Evolutionary conservation across 176 grass and related monocot genomes (phyloP), one percentile per base, ranked within the genome.

Genomic region (Bothriochloa decipiens): DNA sequence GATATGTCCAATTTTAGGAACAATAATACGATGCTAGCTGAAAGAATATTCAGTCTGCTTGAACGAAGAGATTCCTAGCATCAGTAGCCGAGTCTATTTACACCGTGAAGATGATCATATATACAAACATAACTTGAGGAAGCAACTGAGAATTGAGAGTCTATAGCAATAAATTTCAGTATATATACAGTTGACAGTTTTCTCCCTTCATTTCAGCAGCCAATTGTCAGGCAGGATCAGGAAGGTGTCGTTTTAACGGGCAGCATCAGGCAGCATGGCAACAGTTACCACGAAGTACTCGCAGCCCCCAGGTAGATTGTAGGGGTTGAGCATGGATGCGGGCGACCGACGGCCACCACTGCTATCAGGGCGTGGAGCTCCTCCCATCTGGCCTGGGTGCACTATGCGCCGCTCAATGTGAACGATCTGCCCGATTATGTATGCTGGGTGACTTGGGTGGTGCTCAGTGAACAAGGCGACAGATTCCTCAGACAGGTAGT

Each of bases 271-370:
- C 80, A 99, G 90, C 91, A 99, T 95, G 16, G 96, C 96, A 5
- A 99, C 81, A 22, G 96, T 99, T 79, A 99, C 96, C 89, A 99
- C 55, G 11, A 96, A 99, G 86, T 96, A 99, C 88, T 96, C 96
- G 62, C 93, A 89, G 65, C 93, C 96, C 18, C 79, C 52, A 1
- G 88, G 78, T 45, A 99, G 93, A 49, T 83, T 78, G 66, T 94
- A 99, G 18, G 88, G 90, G 78, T 94, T 95, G n/a, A 29, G 86
- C 39, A 12, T 49, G 13, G 83, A 83, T 43, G 41, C 32, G 28
- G 80, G 79, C 42, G 65, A 82, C 81, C 87, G 68, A 2, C 28
- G 78, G 70, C 75, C 78, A 1, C 78, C 50, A 10, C 83, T 67
- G 49, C 81, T 76, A 29, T 87, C 88, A 61, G 62, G 69, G 36